Evolutionary conservation across 768 basidiomycete genomes (phyloP).

Genomic region (Lactarius evosmus): DNA sequence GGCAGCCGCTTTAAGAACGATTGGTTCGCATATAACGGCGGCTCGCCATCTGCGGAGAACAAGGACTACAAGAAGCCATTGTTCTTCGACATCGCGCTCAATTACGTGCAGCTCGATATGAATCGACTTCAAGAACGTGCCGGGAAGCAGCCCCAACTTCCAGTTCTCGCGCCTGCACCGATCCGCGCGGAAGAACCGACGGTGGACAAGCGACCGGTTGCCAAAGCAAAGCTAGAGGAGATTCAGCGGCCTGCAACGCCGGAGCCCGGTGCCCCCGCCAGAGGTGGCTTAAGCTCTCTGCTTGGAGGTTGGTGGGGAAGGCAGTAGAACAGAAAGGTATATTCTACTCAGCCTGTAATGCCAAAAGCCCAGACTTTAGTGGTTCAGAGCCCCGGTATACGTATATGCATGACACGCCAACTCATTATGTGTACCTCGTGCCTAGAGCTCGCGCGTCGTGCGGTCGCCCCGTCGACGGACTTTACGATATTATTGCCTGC

Average conservation of each 20-base stretch:
- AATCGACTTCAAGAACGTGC: slow-evolving; percentile 67
- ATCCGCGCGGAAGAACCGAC: slow-evolving; percentile 32
- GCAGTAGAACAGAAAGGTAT: slow-evolving; percentile 22
- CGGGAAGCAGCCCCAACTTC: slow-evolving; percentile 48
- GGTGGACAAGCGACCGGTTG: slow-evolving; percentile 46
- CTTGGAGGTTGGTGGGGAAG: slow-evolving; percentile 87
- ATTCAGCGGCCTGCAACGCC: slow-evolving; percentile 47
- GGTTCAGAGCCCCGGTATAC: background rate
- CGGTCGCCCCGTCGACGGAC: background rate
- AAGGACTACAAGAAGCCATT: slow-evolving; percentile 72
- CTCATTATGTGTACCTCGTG: background rate
- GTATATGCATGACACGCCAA: background rate
- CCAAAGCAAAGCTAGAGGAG: slow-evolving; percentile 58
- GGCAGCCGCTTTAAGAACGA: slow-evolving; percentile 58
- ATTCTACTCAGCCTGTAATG: background rate
- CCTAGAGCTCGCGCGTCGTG: background rate
- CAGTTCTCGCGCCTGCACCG: slow-evolving; percentile 29
- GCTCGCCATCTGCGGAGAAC: slow-evolving; percentile 42
- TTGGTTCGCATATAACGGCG: slow-evolving; percentile 80
- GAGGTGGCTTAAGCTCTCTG: slow-evolving; percentile 59
- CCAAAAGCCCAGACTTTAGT: background rate
- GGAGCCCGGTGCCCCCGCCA: slow-evolving; percentile 42
- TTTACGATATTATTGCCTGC: background rate
- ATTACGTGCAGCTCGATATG: slow-evolving; percentile 87
- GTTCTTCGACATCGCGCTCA: slow-evolving; percentile 93